Percentiles rank a stretch among this genome's conserved stretches.
Conservation (phyloP, 1,139 yeast species). For the Casaregolazyma suthepensis region DNA sequence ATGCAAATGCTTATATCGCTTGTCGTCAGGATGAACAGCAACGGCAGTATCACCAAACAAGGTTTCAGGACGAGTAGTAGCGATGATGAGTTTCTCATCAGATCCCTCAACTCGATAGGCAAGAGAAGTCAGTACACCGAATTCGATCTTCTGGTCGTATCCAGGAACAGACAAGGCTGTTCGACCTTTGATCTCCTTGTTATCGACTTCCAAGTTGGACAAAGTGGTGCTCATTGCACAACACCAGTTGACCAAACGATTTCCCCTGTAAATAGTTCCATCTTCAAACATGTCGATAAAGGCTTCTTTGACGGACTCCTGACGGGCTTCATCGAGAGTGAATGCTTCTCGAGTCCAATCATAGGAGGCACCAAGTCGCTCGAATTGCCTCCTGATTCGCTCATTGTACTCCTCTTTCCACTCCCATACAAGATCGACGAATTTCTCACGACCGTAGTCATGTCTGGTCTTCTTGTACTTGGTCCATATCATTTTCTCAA, state of each 20-base stretch:
- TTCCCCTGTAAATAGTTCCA: slow-evolving; percentile 91
- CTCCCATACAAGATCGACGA: slow-evolving; percentile 87
- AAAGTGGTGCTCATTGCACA: slow-evolving; percentile 91
- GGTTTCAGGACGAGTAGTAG: slow-evolving; percentile 98
- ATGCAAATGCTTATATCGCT: slow-evolving; percentile 87
- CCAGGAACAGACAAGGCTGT: slow-evolving; percentile 82
- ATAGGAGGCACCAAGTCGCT: slow-evolving; percentile 89
- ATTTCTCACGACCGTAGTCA: slow-evolving; percentile 89
- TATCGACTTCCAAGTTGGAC: slow-evolving; percentile 93
- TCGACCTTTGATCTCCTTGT: slow-evolving; percentile 78
- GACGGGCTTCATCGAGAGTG: slow-evolving; percentile 75
- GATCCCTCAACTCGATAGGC: slow-evolving; percentile 84
- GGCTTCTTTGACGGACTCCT: slow-evolving; percentile 82
- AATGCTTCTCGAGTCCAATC: slow-evolving; percentile 95
- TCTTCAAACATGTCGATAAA: slow-evolving; percentile 89
- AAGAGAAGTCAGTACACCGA: slow-evolving; percentile 91
- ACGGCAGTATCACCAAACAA: slow-evolving; percentile 96
- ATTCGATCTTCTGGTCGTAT: slow-evolving; percentile 83
- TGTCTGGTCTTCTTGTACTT: slow-evolving; percentile 86
- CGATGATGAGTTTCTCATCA: slow-evolving; percentile 86
- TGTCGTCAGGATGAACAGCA: slow-evolving; percentile 94
- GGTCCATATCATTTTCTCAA: slow-evolving; percentile 92
- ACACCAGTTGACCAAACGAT: slow-evolving; percentile 94
- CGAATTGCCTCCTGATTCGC: slow-evolving; percentile 78
- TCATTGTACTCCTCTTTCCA: slow-evolving; percentile 95